Conservation (phyloP, 306 rosid species). For the Fragaria iinumae region DNA sequence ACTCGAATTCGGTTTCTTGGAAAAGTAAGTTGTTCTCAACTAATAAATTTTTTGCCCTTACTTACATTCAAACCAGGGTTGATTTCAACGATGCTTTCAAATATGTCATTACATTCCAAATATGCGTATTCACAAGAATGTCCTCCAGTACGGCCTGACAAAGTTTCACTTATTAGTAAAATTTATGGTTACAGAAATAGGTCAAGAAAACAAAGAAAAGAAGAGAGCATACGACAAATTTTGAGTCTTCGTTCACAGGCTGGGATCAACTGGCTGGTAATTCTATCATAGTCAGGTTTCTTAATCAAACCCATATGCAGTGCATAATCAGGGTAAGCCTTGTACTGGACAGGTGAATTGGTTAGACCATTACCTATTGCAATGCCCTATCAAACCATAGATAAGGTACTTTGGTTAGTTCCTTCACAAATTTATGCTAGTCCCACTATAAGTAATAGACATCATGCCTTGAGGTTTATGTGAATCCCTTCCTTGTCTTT, state of each 20-base stretch:
- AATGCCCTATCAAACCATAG: conserved; percentile 50
- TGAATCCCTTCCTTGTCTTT: conserved; percentile 69
- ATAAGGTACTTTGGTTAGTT: not conserved
- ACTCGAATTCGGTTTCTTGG: conserved; percentile 17
- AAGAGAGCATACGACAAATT: conserved; percentile 51
- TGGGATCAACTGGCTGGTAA: conserved; percentile 48
- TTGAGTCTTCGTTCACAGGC: conserved; percentile 48
- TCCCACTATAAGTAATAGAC: not conserved
- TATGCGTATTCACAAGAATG: conserved; percentile 45
- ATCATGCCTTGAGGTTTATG: conserved; percentile 66
- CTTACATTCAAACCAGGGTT: conserved; percentile 52
- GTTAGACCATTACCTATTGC: conserved; percentile 91
- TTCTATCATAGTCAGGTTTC: conserved; percentile 39
- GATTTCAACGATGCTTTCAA: conserved; percentile 30
- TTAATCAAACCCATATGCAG: conserved; percentile 50
- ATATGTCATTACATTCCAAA: conserved; percentile 43
- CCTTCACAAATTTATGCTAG: not conserved
- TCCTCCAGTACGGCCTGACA: conserved; percentile 59
- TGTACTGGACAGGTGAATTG: conserved; percentile 76
- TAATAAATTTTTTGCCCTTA: not conserved
- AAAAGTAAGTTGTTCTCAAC: not conserved
- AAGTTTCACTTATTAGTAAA: conserved; percentile 7
- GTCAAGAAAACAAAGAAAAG: not conserved
- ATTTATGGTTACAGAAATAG: not conserved
- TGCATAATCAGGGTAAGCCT: conserved; percentile 78